phyloP scores from a whole-genome alignment of 2,329 filamentous ascomycete species.

The Biscogniauxia sp. region DNA sequence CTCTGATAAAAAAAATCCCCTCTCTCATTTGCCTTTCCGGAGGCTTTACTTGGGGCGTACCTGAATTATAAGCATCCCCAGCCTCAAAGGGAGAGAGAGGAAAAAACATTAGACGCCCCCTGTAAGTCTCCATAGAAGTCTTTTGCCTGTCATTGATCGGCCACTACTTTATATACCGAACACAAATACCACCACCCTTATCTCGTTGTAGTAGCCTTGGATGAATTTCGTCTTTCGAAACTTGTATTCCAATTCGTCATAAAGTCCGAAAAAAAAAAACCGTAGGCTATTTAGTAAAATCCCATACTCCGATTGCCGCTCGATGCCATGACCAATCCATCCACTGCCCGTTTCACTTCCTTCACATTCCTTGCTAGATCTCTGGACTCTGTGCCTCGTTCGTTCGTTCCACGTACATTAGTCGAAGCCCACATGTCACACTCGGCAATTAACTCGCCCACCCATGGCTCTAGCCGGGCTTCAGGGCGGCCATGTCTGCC shows the following conservation, averaged over 20 bases:
- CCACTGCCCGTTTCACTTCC: conserved; percentile 43
- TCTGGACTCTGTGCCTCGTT: conserved; percentile 44
- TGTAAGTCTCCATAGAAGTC: not conserved
- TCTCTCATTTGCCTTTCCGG: not conserved
- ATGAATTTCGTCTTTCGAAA: not conserved
- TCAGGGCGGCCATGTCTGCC: conserved; percentile 29
- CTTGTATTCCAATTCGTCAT: conserved; percentile 1
- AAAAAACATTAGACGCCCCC: not conserved
- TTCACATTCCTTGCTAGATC: conserved; percentile 44
- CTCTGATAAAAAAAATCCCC: too few species aligned
- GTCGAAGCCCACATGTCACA: conserved; percentile 44
- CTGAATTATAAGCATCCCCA: not conserved
- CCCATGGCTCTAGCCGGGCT: conserved; percentile 30
- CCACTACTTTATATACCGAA: not conserved
- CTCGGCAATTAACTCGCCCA: conserved; percentile 41
- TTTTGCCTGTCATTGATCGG: not conserved
- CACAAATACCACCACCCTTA: not conserved
- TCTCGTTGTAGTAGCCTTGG: not conserved
- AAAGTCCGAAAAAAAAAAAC: not conserved
- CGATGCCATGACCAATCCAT: conserved; percentile 41
- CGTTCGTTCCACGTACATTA: conserved; percentile 38
- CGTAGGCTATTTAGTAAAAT: conserved; percentile 39
- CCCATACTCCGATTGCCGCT: conserved; percentile 40
- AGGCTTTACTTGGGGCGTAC: not conserved
- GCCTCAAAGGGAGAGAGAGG: not conserved